Conservation (phyloP, 2,329 filamentous ascomycete genomes). For the Penicillium sumatraense region DNA sequence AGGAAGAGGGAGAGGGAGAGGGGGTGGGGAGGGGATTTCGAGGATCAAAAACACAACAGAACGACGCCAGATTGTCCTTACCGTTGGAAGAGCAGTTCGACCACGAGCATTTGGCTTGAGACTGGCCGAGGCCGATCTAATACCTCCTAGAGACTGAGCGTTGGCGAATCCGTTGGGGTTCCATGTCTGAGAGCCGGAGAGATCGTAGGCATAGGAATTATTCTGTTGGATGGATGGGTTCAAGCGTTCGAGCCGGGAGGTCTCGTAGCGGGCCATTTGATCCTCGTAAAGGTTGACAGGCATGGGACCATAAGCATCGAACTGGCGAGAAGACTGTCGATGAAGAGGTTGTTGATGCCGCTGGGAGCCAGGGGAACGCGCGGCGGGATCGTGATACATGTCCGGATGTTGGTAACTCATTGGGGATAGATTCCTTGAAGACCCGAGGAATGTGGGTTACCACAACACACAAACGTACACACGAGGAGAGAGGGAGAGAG, state of each 20-base stretch:
- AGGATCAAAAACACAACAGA: constrained; percentile 3
- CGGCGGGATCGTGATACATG: constrained; percentile 70
- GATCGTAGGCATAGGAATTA: constrained; percentile 70
- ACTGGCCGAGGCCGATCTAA: constrained; percentile 60
- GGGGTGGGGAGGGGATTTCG: background rate
- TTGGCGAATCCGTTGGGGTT: constrained; percentile 74
- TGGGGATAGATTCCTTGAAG: constrained; percentile 30
- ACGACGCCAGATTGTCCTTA: constrained; percentile 51
- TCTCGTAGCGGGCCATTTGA: constrained; percentile 61
- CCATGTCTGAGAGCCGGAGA: constrained; percentile 75
- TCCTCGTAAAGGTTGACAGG: constrained; percentile 75
- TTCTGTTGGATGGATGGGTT: constrained; percentile 61
- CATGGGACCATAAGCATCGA: constrained; percentile 73
- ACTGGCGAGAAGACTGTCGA: constrained; percentile 75
- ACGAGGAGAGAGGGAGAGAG: constrained; percentile 1
- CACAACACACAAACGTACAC: constrained; percentile 30
- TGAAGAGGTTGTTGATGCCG: constrained; percentile 69
- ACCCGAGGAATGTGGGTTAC: constrained; percentile 37
- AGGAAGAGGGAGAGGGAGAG: background rate
- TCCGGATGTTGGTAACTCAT: constrained; percentile 48
- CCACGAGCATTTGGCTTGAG: constrained; percentile 61
- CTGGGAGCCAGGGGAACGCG: constrained; percentile 75
- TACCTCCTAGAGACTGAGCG: constrained; percentile 67
- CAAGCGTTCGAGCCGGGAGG: constrained; percentile 60
- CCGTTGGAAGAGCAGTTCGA: constrained; percentile 70